Evolutionary conservation across 768 basidiomycete genomes (phyloP).

Genomic region (Polyporus arcularius): DNA sequence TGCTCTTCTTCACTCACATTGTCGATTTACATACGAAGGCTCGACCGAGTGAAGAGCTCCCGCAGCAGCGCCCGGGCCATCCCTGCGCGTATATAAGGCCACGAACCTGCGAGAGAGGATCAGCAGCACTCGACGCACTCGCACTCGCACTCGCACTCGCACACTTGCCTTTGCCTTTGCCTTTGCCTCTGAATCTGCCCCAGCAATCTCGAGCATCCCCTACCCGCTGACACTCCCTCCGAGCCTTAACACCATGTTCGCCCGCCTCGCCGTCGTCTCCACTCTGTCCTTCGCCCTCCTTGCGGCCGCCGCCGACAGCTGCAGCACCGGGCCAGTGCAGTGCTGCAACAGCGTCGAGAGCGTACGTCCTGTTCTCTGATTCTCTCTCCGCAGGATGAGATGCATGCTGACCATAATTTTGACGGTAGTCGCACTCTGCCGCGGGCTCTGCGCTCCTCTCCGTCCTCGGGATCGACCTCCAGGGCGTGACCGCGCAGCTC

Average conservation of each 20-base stretch:
- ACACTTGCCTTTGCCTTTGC: not conserved
- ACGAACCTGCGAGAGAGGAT: not conserved
- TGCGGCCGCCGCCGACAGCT: conserved; percentile 11
- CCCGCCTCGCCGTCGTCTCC: conserved; percentile 11
- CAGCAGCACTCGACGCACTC: conserved; percentile 11
- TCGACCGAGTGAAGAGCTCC: not conserved
- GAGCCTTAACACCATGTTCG: conserved; percentile 7
- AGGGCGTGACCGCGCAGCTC: conserved; percentile 16
- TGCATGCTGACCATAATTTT: not conserved
- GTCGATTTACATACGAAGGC: not conserved
- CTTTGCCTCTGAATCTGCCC: too few relatives aligned
- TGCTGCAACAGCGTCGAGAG: conserved; percentile 32
- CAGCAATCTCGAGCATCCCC: not conserved
- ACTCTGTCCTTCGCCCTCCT: conserved; percentile 13
- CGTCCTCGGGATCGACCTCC: conserved; percentile 10
- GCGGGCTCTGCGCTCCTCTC: conserved; percentile 5
- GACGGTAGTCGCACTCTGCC: conserved; percentile 2
- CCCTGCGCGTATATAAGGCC: conserved; percentile 2
- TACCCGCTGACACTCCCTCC: not conserved
- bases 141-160: not conserved
- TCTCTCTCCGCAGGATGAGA: not conserved
- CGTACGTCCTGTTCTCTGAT: conserved; percentile 3
- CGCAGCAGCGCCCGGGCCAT: not conserved
- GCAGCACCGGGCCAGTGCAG: conserved; percentile 32
- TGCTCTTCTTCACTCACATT: not conserved